Conservation (phyloP, 2,329 filamentous ascomycete genomes). For the Neonectria coccinea region DNA sequence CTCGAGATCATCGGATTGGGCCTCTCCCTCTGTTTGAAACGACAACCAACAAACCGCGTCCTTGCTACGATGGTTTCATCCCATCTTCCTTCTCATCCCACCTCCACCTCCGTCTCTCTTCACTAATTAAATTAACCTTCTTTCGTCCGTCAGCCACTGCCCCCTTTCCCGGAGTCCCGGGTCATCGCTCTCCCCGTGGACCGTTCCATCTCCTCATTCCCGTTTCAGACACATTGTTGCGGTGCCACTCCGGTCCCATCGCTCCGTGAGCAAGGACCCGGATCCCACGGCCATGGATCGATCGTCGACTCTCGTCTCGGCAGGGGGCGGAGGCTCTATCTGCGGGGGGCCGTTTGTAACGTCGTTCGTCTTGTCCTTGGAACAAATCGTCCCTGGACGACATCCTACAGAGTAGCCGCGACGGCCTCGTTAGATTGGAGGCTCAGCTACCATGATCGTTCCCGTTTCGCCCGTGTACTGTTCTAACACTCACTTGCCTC, state of each 20-base stretch:
- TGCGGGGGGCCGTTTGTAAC: slow-evolving; percentile 9
- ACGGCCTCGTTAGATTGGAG: slow-evolving; percentile 17
- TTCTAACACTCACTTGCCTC: not conserved
- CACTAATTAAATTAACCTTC: not conserved
- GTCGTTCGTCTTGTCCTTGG: slow-evolving; percentile 6
- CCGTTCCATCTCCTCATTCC: not conserved
- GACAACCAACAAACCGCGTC: not conserved
- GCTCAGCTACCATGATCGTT: slow-evolving; percentile 12
- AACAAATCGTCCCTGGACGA: slow-evolving; percentile 4
- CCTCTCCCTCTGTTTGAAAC: slow-evolving; percentile 11
- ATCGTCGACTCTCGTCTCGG: slow-evolving; percentile 11
- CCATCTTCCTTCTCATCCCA: slow-evolving; percentile 5
- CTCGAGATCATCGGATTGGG: not conserved
- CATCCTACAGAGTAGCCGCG: not conserved
- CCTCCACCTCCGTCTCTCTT: not conserved
- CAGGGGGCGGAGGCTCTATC: not conserved
- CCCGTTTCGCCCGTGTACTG: slow-evolving; percentile 5
- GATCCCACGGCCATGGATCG: slow-evolving; percentile 8
- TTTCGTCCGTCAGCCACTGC: not conserved
- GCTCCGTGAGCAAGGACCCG: not conserved
- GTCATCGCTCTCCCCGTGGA: not conserved
- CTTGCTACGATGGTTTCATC: slow-evolving; percentile 16
- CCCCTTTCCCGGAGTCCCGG: not conserved
- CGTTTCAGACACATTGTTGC: slow-evolving; percentile 25
- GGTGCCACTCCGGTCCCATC: slow-evolving; percentile 4